Evolutionary conservation across 2,329 filamentous ascomycete genomes (phyloP), one percentile per base, ranked within the genome.

Genomic region (Teratosphaeria pseudoeucalypti): DNA sequence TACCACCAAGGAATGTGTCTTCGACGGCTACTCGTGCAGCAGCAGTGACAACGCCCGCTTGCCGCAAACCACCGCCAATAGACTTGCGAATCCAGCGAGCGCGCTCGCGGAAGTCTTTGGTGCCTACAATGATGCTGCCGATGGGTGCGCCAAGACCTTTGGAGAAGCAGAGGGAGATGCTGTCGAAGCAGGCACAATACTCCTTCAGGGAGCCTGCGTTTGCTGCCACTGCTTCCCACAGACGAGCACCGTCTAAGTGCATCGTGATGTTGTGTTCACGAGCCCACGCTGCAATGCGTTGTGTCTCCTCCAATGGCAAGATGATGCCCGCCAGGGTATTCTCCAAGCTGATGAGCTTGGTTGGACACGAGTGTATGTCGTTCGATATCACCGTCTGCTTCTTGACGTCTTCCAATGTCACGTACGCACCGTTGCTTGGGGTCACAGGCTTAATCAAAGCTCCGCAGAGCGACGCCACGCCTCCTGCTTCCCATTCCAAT

Each of bases 111-210:
- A 86, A 82, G 1, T 74, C 72, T 58, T 78, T 76, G 3, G 77
- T 75, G 27, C 82, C 81, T 11, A 91, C 83, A 11, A 94, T 74
- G 34, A 94, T 85, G 68, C 85, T 88, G 3, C 90, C 90, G 54
- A 92, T 85, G 0, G 90, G 90, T 0, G 90, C 90, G 4, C 89
- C 90, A 0, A 95, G 80, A 0, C 89, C 89, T 71, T 95, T 95
- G 54, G 85, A 88, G 68, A 95, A 90, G 70, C 89, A 92, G 27
- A 94, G 76, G 64, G 82, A 89, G 12, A 92, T 78, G 57, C 84
- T 89, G 69, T 95, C 88, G 68, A 91, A 88, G 59, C 84, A 78
- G 6, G 77, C 79, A 64, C 84, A 84, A 70, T 83, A 91, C 0
- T 90, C 87, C 3, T 81, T 75, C 34, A 94, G 73, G 3, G 79